These are phyloP conservation scores for Trichoderma pleuroti DNA, from an alignment of 2,329 filamentous ascomycete genomes.

Conservation along the genomic window DNA sequence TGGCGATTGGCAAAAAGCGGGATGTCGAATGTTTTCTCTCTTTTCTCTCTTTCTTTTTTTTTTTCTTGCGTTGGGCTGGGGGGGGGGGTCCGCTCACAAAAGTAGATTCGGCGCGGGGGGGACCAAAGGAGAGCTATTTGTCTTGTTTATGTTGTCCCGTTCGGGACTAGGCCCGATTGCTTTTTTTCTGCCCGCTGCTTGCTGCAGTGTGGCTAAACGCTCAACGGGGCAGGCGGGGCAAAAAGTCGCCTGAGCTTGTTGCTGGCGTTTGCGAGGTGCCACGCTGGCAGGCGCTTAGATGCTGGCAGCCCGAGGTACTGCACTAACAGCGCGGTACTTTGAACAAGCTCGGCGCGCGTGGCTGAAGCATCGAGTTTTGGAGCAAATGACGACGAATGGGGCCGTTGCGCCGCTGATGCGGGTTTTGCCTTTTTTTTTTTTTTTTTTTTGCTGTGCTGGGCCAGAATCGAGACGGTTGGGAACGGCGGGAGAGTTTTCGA, in stretches of 20 bases:
- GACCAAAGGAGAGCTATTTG: conserved; percentile 11
- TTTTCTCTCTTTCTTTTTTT: not conserved
- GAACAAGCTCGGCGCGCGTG: not conserved
- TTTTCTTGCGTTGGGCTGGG: not conserved
- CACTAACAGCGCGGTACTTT: not conserved
- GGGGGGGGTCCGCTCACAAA: not conserved
- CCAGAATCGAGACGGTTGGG: not conserved
- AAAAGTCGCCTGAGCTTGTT: conserved; percentile 4
- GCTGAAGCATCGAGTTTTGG: not conserved
- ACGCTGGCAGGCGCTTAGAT: not conserved
- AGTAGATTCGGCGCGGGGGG: not conserved
- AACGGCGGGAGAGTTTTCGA: not conserved
- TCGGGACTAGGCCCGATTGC: conserved; percentile 11
- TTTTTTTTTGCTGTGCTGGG: too few relatives aligned
- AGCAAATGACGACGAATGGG: not conserved
- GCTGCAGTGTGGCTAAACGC: conserved; percentile 6
- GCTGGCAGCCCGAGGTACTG: not conserved
- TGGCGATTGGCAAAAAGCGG: too few relatives aligned
- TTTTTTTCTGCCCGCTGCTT: not conserved
- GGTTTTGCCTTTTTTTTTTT: not conserved
- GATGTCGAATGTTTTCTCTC: conserved; percentile 10
- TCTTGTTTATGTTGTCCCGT: conserved; percentile 21
- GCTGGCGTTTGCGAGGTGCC: conserved; percentile 11
- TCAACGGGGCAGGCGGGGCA: not conserved
- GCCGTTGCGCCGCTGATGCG: conserved; percentile 11